Evolutionary conservation across 208 protist species (phyloP), one percentile per base, ranked within the genome.

Genomic region (Trypanosoma melophagium): DNA sequence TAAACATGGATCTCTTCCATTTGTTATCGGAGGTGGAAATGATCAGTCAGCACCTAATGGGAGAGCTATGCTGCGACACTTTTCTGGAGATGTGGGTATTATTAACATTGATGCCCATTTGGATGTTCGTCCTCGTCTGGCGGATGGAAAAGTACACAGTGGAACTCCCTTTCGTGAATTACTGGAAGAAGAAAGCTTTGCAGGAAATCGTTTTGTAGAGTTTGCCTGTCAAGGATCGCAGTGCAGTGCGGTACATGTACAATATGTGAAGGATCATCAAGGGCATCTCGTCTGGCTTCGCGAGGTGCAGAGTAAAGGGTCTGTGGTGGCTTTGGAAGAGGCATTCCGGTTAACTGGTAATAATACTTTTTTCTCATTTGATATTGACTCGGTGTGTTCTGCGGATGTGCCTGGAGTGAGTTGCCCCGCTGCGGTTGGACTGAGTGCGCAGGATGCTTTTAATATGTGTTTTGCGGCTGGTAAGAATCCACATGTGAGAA

Each of bases 31-130:
- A 13, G 87, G 87, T 24, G 87, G 87, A 28, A 90, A 94, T 58
- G 87, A 94, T 60, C 76, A 94, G 49, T 89, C 77, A 0, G 84
- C 69, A 22, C 71, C 83, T 17, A 91, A 92, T 65, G 84, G 77
- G 22, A 35, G 52, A 13, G 87, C 76, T 3, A 31, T 90, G 19
- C 22, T 93, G 3, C 10, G 74, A 31, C 59, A 13, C 1, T 59
- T 45, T 62, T 50, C 24, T 53, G 21, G 54, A 3, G 56, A 57
- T 45, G 65, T 92, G 10, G 82, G 72, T n/a, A 71, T 90, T 17
- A 78, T 94, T 40, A 94, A 94, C 60, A 83, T 94, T 21, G 87
- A 94, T 74, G 83, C 84, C 19, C 87, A 94, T 69, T 75, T 94
- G 13, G 87, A 94, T 66, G 87, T 94, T 14, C 71, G 87, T 4